Conservation (phyloP, 164 flowering plant species). For the Amborella trichopoda region DNA sequence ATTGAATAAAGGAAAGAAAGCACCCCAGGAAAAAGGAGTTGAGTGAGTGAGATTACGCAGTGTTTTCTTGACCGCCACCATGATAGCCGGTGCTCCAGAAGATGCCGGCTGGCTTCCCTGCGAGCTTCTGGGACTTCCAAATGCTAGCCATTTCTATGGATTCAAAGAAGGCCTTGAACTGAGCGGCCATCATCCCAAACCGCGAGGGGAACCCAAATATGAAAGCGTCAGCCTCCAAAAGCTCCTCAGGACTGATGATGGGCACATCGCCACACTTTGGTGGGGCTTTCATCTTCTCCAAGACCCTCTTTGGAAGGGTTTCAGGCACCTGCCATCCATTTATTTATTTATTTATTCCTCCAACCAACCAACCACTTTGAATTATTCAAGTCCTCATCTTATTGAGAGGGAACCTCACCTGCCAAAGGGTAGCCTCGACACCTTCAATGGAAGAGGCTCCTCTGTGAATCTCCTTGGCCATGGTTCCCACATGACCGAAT, state of each 20-base stretch:
- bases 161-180: slow-evolving; percentile 81
- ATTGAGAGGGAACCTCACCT: slow-evolving; percentile 41
- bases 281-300: slow-evolving; percentile 84
- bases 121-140: slow-evolving; percentile 74
- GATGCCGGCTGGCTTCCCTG: slow-evolving; percentile 88
- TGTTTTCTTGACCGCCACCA: slow-evolving; percentile 91
- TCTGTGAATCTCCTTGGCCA: slow-evolving; percentile 70
- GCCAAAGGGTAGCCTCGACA: slow-evolving; percentile 71
- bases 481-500: slow-evolving; percentile 81
- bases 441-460: slow-evolving; percentile 85
- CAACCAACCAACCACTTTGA: neutral
- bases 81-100: slow-evolving; percentile 86
- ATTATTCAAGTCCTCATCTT: neutral
- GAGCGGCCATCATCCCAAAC: slow-evolving; percentile 94
- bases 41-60: slow-evolving; percentile 41
- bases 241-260: slow-evolving; percentile 53
- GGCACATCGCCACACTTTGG: slow-evolving; percentile 71
- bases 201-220: slow-evolving; percentile 88
- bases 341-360: neutral
- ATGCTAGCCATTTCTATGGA: slow-evolving; percentile 84
- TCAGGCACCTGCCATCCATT: slow-evolving; percentile 58
- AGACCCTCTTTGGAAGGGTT: slow-evolving; percentile 61
- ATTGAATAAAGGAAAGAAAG: too few species aligned
- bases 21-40: too few species aligned
- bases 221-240: slow-evolving; percentile 81